Base-by-base conservation (phyloP, 2,329 filamentous ascomycete genomes). In the Venturiaceae sp. region DNA sequence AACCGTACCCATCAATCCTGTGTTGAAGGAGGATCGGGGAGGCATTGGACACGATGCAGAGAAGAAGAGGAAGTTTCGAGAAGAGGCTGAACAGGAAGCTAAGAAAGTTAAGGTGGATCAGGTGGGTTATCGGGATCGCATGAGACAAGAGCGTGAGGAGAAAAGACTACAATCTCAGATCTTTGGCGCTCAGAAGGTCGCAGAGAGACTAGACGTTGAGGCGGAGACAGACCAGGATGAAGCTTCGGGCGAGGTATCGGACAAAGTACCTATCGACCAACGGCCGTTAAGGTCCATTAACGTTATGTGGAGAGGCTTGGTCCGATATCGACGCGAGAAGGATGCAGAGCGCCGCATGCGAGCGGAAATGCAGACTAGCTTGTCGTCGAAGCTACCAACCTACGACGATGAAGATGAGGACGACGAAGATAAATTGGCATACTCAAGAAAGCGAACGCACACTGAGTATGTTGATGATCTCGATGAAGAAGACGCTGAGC, bases 41-140 rank as follows among this genome's bases (percentile, higher is more conserved):
- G 94, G 92, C 1, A 90, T 97, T 63, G 92, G 94, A 0, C 74
- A 92, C 65, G 90, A 94, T 63, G 84, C 80, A 4, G 90, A 94
- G 70, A 86, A 86, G 74, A 96, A 95, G 76, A 80, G 90, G 63
- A 92, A 87, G 67, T 73, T 81, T 58, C 63, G 69, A 56, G 70
- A 70, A 53, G 63, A 70, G 56, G 65, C 65, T 28, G 66, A 67
- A 16, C 64, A 67, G 46, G 60, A 65, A 34, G 66, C 66, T 32
- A 73, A 72, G 63, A 64, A 66, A 46, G 67, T 84, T 23, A 74
- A 81, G 46, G 86, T 66, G 50, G 68, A 71, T 50, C 67, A 71
- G 62, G 67, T 64, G 26, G 69, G 71, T 55, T 73, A 70, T 53
- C 63, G 68, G 11, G 68, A 70, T 30, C 62, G 67, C n/a, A 62